Conservation (phyloP, 2,329 filamentous ascomycete genomes). For the Pyricularia pennisetigena region DNA sequence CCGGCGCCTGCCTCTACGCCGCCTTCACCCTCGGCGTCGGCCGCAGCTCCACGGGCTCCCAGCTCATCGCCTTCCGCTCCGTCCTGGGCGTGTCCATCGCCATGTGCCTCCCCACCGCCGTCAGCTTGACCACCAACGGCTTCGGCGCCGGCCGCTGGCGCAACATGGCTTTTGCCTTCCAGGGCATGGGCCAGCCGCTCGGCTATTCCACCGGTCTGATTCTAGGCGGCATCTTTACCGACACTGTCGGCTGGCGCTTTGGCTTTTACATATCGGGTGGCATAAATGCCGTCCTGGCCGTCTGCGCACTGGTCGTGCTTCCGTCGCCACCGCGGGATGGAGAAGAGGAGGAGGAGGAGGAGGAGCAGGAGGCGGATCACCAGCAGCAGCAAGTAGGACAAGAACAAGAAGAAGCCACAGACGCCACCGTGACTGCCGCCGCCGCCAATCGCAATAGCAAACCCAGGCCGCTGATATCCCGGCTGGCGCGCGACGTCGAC, state of each 20-base stretch:
- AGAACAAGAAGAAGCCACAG: background rate
- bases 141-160: constrained; percentile 24
- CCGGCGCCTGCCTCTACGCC: constrained; percentile 14
- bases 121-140: constrained; percentile 25
- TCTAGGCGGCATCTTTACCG: background rate
- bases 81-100: constrained; percentile 24
- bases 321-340: constrained; percentile 11
- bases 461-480: constrained; percentile 4
- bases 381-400: background rate
- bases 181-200: constrained; percentile 33
- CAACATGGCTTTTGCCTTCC: constrained; percentile 31
- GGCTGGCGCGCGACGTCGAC: constrained; percentile 33
- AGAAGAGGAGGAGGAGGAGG: constrained; percentile 4
- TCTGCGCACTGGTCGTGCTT: constrained; percentile 25
- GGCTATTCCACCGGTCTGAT: constrained; percentile 37
- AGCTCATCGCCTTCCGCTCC: constrained; percentile 26
- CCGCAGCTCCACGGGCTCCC: constrained; percentile 21
- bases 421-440: background rate
- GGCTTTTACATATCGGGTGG: constrained; percentile 29
- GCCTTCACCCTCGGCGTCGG: constrained; percentile 16
- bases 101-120: constrained; percentile 26
- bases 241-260: constrained; percentile 26
- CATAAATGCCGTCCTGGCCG: constrained; percentile 25
- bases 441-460: background rate
- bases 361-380: no score